Evolutionary conservation across 2,329 filamentous ascomycete species (phyloP).

Genomic region (Pseudogymnoascus sp.): DNA sequence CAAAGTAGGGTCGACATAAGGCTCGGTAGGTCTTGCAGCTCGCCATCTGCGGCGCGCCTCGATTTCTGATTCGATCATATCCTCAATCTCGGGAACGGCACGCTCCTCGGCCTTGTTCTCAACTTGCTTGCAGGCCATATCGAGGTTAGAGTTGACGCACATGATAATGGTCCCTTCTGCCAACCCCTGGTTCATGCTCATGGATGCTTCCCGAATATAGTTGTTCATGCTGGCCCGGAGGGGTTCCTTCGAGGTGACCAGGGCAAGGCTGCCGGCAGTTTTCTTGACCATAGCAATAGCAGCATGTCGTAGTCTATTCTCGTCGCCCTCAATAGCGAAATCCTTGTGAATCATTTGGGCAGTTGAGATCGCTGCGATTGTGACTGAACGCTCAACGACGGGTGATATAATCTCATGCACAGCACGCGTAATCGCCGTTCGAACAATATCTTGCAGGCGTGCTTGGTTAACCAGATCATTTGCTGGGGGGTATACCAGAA

Average conservation of each 20-base stretch:
- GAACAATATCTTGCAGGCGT: constrained; percentile 68
- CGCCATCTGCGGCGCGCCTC: constrained; percentile 71
- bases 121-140: constrained; percentile 85
- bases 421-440: constrained; percentile 77
- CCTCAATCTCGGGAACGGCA: constrained; percentile 88
- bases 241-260: constrained; percentile 98
- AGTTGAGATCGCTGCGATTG: constrained; percentile 94
- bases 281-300: constrained; percentile 93
- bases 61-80: constrained; percentile 76
- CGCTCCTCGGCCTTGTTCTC: constrained; percentile 93
- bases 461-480: constrained; percentile 68
- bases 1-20: constrained; percentile 73
- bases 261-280: constrained; percentile 82
- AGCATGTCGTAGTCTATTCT: constrained; percentile 75
- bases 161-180: constrained; percentile 94
- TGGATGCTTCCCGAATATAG: constrained; percentile 70
- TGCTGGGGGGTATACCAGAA: constrained; percentile 72
- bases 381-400: constrained; percentile 94
- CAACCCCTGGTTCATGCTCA: constrained; percentile 64
- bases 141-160: constrained; percentile 97
- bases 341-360: constrained; percentile 94
- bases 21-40: constrained; percentile 66
- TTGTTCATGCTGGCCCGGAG: constrained; percentile 95
- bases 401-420: constrained; percentile 95
- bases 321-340: constrained; percentile 86